Base-by-base conservation (phyloP, 768 basidiomycete species). In the Epithele typhae region DNA sequence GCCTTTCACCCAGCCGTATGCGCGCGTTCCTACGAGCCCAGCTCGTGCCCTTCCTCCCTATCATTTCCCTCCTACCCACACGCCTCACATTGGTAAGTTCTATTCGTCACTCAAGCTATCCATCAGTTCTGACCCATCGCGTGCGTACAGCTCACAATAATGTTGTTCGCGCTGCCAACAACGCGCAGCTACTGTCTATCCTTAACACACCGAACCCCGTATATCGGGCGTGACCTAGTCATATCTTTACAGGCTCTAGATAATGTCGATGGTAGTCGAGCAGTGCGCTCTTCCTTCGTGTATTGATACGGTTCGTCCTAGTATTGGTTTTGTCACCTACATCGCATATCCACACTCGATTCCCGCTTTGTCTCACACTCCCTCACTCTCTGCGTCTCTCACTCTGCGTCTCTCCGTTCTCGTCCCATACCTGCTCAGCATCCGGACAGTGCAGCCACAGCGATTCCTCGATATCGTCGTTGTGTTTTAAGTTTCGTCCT, bases 111-210 rank as follows among this genome's bases (percentile, higher is more conserved):
- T 1, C 2, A 37, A 3, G 10, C 17, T 3, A 19, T 19, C 10
- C 15, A 44, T 19, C 6, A 8, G 6, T 7, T 30, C 11, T 17
- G 4, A 25, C 37, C 33, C n/a, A 49, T 21, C 10, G 12, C 27
- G 14, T 8, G 19, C 6, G 5, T 25, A n/a, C 33, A 52, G 51
- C 51, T 35, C 41, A 36, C 21, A 40, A 27, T 45, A 52, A 56
- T 49, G 39, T 30, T 32, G 22, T 43, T 14, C 52, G 40, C 24
- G 39, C 59, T 21, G 39, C 46, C 19, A 59, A 56, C 53, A 59
- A 59, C 49, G 55, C 57, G 34, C 56, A 59, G 40, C 53, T 63
- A 32, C 56, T 63, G 32, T 61, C 62, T 51, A 61, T 63, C 22
- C 54, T 63, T 45, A 63, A 61, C 55, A 44, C 59, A 5, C 57